Conservation (phyloP, 495 filamentous ascomycete genomes). For the Aspergillus asperescens region DNA sequence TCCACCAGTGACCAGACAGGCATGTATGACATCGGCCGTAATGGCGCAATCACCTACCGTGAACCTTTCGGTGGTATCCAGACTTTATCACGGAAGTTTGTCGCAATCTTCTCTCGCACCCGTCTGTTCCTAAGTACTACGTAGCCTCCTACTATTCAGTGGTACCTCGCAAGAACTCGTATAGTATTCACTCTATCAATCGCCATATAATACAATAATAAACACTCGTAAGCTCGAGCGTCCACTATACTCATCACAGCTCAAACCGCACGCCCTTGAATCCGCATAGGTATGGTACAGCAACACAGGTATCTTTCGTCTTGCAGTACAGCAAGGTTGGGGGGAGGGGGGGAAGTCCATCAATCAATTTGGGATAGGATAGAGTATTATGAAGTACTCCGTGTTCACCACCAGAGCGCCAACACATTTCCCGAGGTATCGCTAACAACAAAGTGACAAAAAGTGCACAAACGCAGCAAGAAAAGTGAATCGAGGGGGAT, state of each 20-base stretch:
- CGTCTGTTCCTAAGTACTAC: too few relatives aligned
- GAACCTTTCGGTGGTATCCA: too few relatives aligned
- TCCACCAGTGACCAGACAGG: too few relatives aligned
- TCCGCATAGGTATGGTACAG: background rate
- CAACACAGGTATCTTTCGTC: background rate
- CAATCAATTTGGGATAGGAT: background rate
- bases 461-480: background rate
- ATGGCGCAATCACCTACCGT: too few relatives aligned
- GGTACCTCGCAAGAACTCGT: background rate
- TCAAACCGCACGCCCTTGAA: background rate
- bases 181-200: background rate
- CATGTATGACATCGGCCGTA: too few relatives aligned
- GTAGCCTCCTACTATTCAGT: too few relatives aligned
- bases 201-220: background rate
- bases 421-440: constrained; percentile 14
- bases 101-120: too few relatives aligned
- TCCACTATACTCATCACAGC: background rate
- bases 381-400: background rate
- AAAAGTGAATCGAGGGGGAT: background rate
- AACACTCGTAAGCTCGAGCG: background rate
- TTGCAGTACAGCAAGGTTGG: background rate
- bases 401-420: constrained; percentile 12
- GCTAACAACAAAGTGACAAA: constrained; percentile 3
- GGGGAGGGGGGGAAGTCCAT: too few relatives aligned
- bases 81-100: too few relatives aligned